Evolutionary conservation across 805 yeast species (phyloP), one percentile per base, ranked within the genome.

Genomic region (Teunomyces pallodes): DNA sequence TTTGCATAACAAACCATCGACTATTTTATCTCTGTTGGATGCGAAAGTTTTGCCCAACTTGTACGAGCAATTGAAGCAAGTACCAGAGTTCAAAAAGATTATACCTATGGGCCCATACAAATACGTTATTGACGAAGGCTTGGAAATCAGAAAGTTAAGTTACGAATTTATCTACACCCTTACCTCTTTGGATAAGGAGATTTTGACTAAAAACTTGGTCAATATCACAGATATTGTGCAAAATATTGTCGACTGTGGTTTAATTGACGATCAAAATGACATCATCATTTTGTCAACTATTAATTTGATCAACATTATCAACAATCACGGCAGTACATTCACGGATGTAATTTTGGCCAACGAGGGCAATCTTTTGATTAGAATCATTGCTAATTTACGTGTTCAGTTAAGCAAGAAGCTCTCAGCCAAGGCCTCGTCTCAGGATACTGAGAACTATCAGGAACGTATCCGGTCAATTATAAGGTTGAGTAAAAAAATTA

Each of bases 101-200:
- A 83, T 89, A 30, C 86, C 84, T 42, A 87, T 90, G 81, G 96
- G 96, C 1, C 95, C 96, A 0, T 88, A 86, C 72, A 87, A 87
- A 60, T 91, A 87, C 60, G 82, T 83, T 51, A 79, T 87, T 35
- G 96, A 89, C 57, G 85, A 84, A 54, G 94, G 90, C 0, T 70
- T 87, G 35, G 89, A 83, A 50, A 79, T 82, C 49, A 75, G 96
- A 46, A 86, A 86, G 59, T 77, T 86, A 33, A 74, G 87, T 5
- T 86, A 84, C 62, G 96, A 88, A 58, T 67, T 84, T 17, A 66
- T 88, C 27, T 84, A 82, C 61, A 76, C 87, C 7, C 62, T 86
- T 3, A 61, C 69, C 9, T 61, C 64, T 4, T 38, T 49, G 53
- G 20, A 61, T 5, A 12, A 16, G 3, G 27, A 55, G 3, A 55